phyloP scores from a whole-genome alignment of 441 rosid genomes.

The Populus hybrid region DNA sequence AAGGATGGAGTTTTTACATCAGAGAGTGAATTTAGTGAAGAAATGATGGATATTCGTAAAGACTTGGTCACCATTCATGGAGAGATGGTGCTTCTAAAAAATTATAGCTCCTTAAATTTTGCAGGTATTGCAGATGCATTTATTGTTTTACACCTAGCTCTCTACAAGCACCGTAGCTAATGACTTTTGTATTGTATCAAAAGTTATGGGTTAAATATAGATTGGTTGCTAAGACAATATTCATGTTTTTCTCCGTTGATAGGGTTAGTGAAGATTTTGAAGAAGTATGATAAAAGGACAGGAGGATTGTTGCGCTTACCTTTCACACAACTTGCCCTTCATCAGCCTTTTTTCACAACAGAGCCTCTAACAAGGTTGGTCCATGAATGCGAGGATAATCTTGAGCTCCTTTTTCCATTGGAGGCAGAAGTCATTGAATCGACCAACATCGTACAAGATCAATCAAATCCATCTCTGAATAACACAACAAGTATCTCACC shows the following conservation, averaged over 20 bases:
- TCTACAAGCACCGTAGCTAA: background rate
- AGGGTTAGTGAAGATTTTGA: conserved; percentile 86
- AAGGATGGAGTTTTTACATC: conserved; percentile 52
- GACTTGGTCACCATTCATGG: conserved; percentile 92
- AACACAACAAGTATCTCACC: conserved; percentile 26
- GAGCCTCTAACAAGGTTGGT: conserved; percentile 87
- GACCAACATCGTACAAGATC: conserved; percentile 22
- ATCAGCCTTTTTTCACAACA: conserved; percentile 78
- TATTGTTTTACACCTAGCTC: background rate
- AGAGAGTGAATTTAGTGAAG: conserved; percentile 76
- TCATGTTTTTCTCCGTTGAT: conserved; percentile 17
- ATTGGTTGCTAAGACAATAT: conserved; percentile 20
- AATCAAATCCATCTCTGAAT: conserved; percentile 22
- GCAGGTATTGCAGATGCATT: conserved; percentile 46
- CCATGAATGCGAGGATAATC: conserved; percentile 82
- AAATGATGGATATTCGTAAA: conserved; percentile 92
- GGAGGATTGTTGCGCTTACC: conserved; percentile 76
- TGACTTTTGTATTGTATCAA: background rate
- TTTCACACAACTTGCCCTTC: conserved; percentile 78
- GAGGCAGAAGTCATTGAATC: conserved; percentile 86
- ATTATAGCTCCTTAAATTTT: conserved; percentile 90
- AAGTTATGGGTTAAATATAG: background rate
- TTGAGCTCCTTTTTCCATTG: conserved; percentile 82
- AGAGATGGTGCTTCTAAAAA: conserved; percentile 94
- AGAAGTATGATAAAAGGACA: conserved; percentile 89